phyloP scores from a whole-genome alignment of 2,329 filamentous ascomycete species.

The Fusarium lyarnte region DNA sequence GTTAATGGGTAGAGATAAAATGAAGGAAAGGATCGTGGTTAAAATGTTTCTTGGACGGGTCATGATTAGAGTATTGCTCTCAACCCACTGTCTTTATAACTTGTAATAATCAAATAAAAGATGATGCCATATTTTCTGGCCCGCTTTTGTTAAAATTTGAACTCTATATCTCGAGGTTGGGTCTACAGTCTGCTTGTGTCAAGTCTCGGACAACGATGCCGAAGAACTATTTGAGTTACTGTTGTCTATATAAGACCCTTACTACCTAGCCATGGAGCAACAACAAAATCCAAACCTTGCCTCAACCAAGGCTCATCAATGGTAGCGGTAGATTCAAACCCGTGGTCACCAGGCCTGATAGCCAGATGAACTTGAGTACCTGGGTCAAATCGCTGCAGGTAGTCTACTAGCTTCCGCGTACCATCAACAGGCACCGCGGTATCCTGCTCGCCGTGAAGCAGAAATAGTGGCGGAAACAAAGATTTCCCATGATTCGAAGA shows the following conservation, averaged over 20 bases:
- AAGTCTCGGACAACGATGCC: rapidly evolving
- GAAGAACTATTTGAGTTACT: rapidly evolving
- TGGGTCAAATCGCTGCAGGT: background rate
- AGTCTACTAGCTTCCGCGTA: background rate
- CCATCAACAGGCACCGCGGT: background rate
- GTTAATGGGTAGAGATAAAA: background rate
- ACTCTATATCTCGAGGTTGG: rapidly evolving
- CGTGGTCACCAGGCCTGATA: background rate
- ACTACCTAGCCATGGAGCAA: background rate
- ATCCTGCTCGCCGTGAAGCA: background rate
- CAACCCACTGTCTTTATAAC: background rate
- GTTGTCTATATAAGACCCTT: background rate
- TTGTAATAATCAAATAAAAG: background rate
- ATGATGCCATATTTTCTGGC: rapidly evolving
- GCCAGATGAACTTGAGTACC: background rate
- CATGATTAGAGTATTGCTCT: background rate
- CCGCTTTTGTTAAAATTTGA: no score
- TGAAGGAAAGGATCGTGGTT: background rate
- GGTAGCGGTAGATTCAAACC: background rate
- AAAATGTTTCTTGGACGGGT: background rate
- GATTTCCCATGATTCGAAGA: rapidly evolving
- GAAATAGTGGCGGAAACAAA: background rate
- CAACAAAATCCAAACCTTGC: background rate
- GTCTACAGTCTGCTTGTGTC: no score
- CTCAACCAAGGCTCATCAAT: background rate